These are phyloP conservation scores for Dalbergia oliveri DNA, from an alignment of 306 rosid genomes.

Conservation along the genomic window DNA sequence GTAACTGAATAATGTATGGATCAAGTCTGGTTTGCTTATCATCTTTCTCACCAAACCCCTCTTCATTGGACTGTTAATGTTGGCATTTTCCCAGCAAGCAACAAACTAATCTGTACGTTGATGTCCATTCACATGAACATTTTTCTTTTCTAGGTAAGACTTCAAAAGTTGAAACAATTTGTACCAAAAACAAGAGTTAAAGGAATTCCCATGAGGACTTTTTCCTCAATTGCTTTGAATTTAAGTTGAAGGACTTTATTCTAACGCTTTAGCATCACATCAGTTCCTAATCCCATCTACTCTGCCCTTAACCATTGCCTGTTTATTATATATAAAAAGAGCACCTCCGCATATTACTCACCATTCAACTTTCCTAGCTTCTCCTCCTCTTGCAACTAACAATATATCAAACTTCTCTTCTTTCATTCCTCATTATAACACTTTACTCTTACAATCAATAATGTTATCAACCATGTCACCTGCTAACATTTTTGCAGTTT, in stretches of 20 bases:
- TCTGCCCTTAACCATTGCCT: constrained; percentile 8
- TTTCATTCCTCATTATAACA: constrained; percentile 15
- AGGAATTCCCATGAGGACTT: background rate
- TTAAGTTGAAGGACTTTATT: constrained; percentile 47
- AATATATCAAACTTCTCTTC: background rate
- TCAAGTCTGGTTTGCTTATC: constrained; percentile 9
- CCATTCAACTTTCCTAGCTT: constrained; percentile 34
- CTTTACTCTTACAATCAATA: background rate
- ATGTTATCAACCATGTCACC: constrained; percentile 46
- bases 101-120: constrained; percentile 29
- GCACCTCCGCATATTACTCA: constrained; percentile 27
- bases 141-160: constrained; percentile 20
- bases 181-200: background rate
- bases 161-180: background rate
- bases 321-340: constrained; percentile 38
- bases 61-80: constrained; percentile 22
- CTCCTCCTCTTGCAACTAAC: constrained; percentile 16
- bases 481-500: constrained; percentile 28
- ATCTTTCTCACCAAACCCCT: constrained; percentile 47
- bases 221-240: constrained; percentile 54
- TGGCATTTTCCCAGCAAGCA: constrained; percentile 32
- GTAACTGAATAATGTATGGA: constrained; percentile 15
- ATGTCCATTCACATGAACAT: constrained; percentile 15
- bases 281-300: constrained; percentile 15
- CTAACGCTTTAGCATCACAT: constrained; percentile 50